phyloP scores from a whole-genome alignment of 78 protist genomes.

The Tieghemostelium lacteum region DNA sequence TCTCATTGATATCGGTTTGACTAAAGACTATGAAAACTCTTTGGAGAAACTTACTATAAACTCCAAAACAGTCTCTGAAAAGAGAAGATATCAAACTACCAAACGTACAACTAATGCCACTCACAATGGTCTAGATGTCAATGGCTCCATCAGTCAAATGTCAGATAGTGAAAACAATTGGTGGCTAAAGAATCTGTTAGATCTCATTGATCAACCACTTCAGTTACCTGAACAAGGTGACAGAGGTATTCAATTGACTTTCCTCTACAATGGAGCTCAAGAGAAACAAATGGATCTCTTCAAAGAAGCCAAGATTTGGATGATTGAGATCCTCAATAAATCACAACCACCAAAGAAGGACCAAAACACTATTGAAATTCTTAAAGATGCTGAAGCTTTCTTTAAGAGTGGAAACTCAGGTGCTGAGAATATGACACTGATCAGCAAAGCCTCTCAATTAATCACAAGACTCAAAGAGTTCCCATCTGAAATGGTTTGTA shows the following conservation, averaged over 20 bases:
- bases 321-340: constrained; percentile 59
- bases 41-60: neutral
- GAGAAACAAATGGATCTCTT: neutral
- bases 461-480: constrained; percentile 7
- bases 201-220: constrained; percentile 41
- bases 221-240: constrained; percentile 76
- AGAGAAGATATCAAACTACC: neutral
- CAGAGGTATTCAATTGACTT: constrained; percentile 57
- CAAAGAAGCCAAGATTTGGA: constrained; percentile 61
- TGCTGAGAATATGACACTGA: constrained; percentile 23
- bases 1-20: constrained; percentile 25
- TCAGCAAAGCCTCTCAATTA: constrained; percentile 22
- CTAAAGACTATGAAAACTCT: neutral
- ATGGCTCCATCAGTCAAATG: neutral
- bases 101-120: neutral
- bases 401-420: constrained; percentile 28
- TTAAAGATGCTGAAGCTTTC: constrained; percentile 26
- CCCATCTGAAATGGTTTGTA: neutral
- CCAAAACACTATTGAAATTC: constrained; percentile 21
- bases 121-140: neutral
- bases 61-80: neutral
- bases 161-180: neutral
- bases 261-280: constrained; percentile 11
- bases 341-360: constrained; percentile 34
- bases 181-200: constrained; percentile 11